Evolutionary conservation across 1,284 basidiomycete genomes (phyloP).

Genomic region (Amylostereum chailletii): DNA sequence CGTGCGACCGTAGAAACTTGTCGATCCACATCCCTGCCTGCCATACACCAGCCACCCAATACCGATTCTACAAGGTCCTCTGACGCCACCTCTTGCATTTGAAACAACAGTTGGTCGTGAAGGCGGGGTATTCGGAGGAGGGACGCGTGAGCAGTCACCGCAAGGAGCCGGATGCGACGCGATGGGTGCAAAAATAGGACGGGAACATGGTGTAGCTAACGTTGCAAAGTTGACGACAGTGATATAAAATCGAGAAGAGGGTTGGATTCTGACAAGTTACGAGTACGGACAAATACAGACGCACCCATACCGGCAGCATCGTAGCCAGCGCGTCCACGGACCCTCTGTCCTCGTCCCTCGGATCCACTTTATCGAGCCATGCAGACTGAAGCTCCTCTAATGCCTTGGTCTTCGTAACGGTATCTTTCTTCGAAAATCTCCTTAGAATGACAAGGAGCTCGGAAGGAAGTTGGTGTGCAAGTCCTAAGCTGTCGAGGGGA

Average conservation of each 20-base stretch:
- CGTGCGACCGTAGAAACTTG: conserved; percentile 43
- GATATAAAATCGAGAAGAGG: background rate
- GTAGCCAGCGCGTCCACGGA: conserved; percentile 43
- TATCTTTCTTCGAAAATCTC: conserved; percentile 86
- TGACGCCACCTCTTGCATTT: conserved; percentile 46
- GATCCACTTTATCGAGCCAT: conserved; percentile 50
- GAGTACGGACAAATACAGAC: conserved; percentile 21
- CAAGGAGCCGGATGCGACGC: conserved; percentile 64
- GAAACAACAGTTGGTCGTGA: conserved; percentile 49
- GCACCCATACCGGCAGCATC: conserved; percentile 84
- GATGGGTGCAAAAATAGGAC: conserved; percentile 77
- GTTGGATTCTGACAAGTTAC: background rate
- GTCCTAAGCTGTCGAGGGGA: conserved; percentile 84
- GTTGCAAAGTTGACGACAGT: background rate
- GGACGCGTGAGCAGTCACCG: conserved; percentile 63
- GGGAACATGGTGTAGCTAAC: conserved; percentile 79
- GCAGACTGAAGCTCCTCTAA: conserved; percentile 74
- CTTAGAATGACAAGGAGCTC: conserved; percentile 82
- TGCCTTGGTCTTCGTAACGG: conserved; percentile 78
- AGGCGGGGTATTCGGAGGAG: conserved; percentile 53
- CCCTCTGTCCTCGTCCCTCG: conserved; percentile 30
- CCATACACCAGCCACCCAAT: conserved; percentile 75
- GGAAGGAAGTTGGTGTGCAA: conserved; percentile 69
- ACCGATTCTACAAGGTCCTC: conserved; percentile 58
- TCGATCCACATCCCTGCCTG: conserved; percentile 68